These are phyloP conservation scores for Microcera coccophila DNA, from an alignment of 2,329 filamentous ascomycete genomes.

Conservation along the genomic window DNA sequence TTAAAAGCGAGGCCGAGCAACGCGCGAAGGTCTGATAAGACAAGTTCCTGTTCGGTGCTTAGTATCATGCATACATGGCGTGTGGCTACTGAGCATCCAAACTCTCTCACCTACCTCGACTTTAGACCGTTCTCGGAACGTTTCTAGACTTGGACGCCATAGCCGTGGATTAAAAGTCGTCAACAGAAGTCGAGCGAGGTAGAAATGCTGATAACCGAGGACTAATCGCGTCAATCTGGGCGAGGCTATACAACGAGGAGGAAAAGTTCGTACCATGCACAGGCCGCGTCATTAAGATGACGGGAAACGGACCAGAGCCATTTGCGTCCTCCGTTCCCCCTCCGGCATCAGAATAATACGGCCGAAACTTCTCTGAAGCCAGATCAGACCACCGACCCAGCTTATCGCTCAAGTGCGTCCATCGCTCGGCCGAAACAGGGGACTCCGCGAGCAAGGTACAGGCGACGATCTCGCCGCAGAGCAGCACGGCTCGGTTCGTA, in stretches of 20 bases:
- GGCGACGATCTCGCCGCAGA: slow-evolving; percentile 31
- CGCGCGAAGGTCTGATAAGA: slow-evolving; percentile 20
- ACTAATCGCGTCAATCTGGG: slow-evolving; percentile 16
- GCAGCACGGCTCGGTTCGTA: slow-evolving; percentile 25
- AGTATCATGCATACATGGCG: background rate
- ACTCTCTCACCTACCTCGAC: slow-evolving; percentile 20
- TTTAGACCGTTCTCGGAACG: slow-evolving; percentile 15
- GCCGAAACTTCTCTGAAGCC: slow-evolving; percentile 16
- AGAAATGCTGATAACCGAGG: slow-evolving; percentile 38
- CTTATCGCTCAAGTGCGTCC: slow-evolving; percentile 20
- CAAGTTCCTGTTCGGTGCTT: slow-evolving; percentile 14
- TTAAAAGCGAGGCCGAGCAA: slow-evolving; percentile 26
- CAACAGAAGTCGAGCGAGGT: slow-evolving; percentile 37
- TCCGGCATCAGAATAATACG: slow-evolving; percentile 10
- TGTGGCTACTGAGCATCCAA: no score
- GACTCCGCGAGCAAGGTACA: slow-evolving; percentile 31
- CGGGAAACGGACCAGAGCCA: slow-evolving; percentile 11
- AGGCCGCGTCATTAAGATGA: slow-evolving; percentile 14
- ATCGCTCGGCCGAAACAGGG: slow-evolving; percentile 17
- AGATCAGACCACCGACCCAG: slow-evolving; percentile 21
- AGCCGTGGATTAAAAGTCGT: slow-evolving; percentile 36
- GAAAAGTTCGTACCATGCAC: slow-evolving; percentile 9
- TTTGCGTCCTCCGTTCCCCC: slow-evolving; percentile 3
- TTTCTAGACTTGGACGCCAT: slow-evolving; percentile 22
- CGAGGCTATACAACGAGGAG: slow-evolving; percentile 11